A percentile compares a stretch with the other conserved stretches of the same genome.
Conservation (phyloP, 1,284 basidiomycete genomes). For the Xanthoconium separans region DNA sequence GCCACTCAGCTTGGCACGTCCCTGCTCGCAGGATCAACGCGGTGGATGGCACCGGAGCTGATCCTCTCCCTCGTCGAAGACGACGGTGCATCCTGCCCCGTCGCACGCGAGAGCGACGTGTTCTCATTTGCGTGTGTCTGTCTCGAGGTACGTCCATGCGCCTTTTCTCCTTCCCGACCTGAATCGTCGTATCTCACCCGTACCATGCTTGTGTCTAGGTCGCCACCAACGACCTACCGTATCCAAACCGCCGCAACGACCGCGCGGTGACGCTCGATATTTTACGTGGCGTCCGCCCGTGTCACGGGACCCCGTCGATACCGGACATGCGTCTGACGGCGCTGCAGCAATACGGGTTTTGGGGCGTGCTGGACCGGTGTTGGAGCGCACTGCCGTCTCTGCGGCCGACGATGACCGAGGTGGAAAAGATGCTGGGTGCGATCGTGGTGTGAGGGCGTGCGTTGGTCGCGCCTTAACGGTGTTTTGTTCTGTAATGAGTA, state of each 20-base stretch:
- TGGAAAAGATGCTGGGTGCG: constrained; percentile 17
- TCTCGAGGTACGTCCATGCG: constrained; percentile 41
- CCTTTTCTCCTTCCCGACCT: too few species aligned
- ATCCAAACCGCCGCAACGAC: constrained; percentile 50
- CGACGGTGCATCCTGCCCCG: constrained; percentile 37
- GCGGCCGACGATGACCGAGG: constrained; percentile 31
- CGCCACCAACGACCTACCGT: constrained; percentile 50
- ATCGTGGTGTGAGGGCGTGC: constrained; percentile 2
- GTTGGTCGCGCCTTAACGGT: neutral
- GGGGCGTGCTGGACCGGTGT: constrained; percentile 42
- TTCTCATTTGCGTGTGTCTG: constrained; percentile 58
- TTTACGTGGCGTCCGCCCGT: constrained; percentile 48
- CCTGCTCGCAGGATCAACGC: constrained; percentile 49
- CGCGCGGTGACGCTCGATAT: constrained; percentile 55
- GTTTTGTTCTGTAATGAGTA: neutral
- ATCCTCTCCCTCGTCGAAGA: constrained; percentile 50
- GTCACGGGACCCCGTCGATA: constrained; percentile 26
- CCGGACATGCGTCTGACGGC: constrained; percentile 20
- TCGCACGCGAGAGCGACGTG: constrained; percentile 53
- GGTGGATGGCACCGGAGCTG: constrained; percentile 54
- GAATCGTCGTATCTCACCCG: neutral
- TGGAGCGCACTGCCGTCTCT: constrained; percentile 36
- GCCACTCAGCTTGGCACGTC: constrained; percentile 40
- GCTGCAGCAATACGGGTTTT: constrained; percentile 32
- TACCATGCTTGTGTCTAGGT: constrained; percentile 33